phyloP scores from a whole-genome alignment of 1,284 basidiomycete genomes.

The Moniliella sp. region DNA sequence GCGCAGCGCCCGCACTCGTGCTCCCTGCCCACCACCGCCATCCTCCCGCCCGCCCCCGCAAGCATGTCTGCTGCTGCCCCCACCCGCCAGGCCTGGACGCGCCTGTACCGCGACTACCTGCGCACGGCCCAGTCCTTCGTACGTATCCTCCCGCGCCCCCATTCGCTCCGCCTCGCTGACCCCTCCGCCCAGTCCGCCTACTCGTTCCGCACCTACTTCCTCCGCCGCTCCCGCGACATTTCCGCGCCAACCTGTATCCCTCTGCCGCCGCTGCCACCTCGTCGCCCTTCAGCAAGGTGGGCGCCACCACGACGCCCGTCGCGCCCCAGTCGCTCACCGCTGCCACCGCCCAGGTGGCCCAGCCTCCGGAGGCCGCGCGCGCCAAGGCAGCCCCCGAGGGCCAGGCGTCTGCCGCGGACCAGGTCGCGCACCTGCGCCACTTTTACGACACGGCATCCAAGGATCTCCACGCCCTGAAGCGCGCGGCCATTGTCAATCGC shows the following conservation, averaged over 20 bases:
- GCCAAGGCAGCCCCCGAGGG: not conserved
- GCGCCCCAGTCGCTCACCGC: constrained; percentile 13
- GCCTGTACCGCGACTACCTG: constrained; percentile 26
- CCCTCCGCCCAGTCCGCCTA: constrained; percentile 18
- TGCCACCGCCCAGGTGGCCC: constrained; percentile 5
- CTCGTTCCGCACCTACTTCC: constrained; percentile 33
- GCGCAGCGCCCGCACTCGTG: too few relatives aligned
- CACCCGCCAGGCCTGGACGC: constrained; percentile 15
- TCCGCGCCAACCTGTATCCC: constrained; percentile 18
- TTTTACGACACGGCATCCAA: constrained; percentile 6
- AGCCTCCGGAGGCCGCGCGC: constrained; percentile 4
- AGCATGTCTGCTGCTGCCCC: too few relatives aligned
- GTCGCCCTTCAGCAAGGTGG: constrained; percentile 15
- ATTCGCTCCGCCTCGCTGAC: too few relatives aligned
- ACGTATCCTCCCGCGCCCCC: constrained; percentile 6
- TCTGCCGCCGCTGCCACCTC: constrained; percentile 1
- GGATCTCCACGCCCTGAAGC: constrained; percentile 10
- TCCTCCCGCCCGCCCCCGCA: too few relatives aligned
- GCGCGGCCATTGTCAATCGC: constrained; percentile 25
- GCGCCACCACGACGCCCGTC: constrained; percentile 10
- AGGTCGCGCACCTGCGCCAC: constrained; percentile 1
- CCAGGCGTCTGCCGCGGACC: not conserved
- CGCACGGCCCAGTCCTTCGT: constrained; percentile 28
- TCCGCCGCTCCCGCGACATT: constrained; percentile 27
- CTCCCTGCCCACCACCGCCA: too few relatives aligned